These are phyloP conservation scores for Russula brevipes DNA, from an alignment of 768 basidiomycete species.

Conservation along the genomic window DNA sequence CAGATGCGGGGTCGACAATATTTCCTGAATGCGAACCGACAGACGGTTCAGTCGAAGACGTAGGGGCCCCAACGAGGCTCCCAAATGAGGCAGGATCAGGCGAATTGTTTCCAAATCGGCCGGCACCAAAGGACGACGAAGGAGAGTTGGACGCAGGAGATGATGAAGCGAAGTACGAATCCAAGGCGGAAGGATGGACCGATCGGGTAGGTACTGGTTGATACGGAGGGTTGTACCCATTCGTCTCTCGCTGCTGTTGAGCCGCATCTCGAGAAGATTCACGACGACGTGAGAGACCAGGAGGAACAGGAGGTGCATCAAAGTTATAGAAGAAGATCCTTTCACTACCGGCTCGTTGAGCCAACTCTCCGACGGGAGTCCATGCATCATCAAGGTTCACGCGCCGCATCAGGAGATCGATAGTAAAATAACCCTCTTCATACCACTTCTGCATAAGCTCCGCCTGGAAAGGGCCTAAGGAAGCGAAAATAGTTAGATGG, in stretches of 20 bases:
- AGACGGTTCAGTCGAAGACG: conserved; percentile 18
- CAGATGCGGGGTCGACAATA: conserved; percentile 9
- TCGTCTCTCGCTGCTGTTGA: conserved; percentile 36
- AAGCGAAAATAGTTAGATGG: conserved; percentile 11
- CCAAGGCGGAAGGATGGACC: conserved; percentile 58
- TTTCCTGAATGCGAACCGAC: conserved; percentile 19
- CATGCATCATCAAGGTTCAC: conserved; percentile 64
- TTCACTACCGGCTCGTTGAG: conserved; percentile 46
- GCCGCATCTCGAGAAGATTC: conserved; percentile 46
- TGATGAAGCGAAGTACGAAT: conserved; percentile 49
- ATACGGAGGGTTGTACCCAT: conserved; percentile 47
- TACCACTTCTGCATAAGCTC: conserved; percentile 94
- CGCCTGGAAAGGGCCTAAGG: conserved; percentile 79
- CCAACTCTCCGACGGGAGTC: conserved; percentile 58
- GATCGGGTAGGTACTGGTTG: conserved; percentile 63
- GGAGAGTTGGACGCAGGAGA: conserved; percentile 65
- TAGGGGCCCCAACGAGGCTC: conserved; percentile 40
- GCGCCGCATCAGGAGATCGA: conserved; percentile 80
- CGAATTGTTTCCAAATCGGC: conserved; percentile 58
- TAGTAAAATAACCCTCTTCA: conserved; percentile 81
- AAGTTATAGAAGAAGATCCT: conserved; percentile 62
- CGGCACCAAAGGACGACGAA: conserved; percentile 63
- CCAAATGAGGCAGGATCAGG: conserved; percentile 61
- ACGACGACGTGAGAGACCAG: conserved; percentile 47
- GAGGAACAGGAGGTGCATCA: conserved; percentile 41